A percentile compares a stretch with the other conserved stretches of the same genome.
Evolutionary conservation across 2,329 filamentous ascomycete species (phyloP).

Genomic region (Clonostachys rosea): DNA sequence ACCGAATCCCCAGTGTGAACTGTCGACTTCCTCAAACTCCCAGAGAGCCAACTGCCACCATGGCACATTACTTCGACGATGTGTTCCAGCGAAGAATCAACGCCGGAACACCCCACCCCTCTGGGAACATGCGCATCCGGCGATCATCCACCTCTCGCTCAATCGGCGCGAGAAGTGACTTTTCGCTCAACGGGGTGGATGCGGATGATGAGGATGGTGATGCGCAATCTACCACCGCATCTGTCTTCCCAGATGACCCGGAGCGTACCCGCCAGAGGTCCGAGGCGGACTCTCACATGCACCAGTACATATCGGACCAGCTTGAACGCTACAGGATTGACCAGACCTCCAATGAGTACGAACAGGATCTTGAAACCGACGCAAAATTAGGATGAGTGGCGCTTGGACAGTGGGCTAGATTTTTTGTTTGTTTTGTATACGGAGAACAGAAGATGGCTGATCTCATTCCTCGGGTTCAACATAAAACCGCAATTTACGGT

Average conservation of each 20-base stretch:
- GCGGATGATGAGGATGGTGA: slow-evolving; percentile 24
- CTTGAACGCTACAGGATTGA: slow-evolving; percentile 59
- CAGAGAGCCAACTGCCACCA: slow-evolving; percentile 76
- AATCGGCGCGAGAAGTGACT: slow-evolving; percentile 81
- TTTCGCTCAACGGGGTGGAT: slow-evolving; percentile 44
- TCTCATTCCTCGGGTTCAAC: too few relatives aligned
- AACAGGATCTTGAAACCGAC: slow-evolving; percentile 36
- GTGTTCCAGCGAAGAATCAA: slow-evolving; percentile 53
- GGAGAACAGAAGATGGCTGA: too few relatives aligned
- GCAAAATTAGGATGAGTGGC: slow-evolving; percentile 5
- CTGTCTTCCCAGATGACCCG: slow-evolving; percentile 24
- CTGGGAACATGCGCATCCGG: slow-evolving; percentile 52
- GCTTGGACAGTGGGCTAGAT: too few relatives aligned
- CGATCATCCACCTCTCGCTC: slow-evolving; percentile 80
- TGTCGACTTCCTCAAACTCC: slow-evolving; percentile 92
- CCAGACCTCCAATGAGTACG: slow-evolving; percentile 18
- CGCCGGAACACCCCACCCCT: slow-evolving; percentile 26
- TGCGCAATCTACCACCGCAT: slow-evolving; percentile 20
- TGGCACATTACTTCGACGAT: slow-evolving; percentile 94
- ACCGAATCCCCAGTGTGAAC: slow-evolving; percentile 58
- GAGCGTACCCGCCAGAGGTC: slow-evolving; percentile 41
- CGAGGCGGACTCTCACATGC: slow-evolving; percentile 66
- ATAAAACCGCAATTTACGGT: too few relatives aligned
- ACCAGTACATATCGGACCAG: slow-evolving; percentile 78
- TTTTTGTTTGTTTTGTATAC: too few relatives aligned